Percentiles rank a stretch among this genome's conserved stretches.
These are phyloP conservation scores for Plenodomus tracheiphilus DNA, from an alignment of 2,329 filamentous ascomycete species.

Conservation along the genomic window DNA sequence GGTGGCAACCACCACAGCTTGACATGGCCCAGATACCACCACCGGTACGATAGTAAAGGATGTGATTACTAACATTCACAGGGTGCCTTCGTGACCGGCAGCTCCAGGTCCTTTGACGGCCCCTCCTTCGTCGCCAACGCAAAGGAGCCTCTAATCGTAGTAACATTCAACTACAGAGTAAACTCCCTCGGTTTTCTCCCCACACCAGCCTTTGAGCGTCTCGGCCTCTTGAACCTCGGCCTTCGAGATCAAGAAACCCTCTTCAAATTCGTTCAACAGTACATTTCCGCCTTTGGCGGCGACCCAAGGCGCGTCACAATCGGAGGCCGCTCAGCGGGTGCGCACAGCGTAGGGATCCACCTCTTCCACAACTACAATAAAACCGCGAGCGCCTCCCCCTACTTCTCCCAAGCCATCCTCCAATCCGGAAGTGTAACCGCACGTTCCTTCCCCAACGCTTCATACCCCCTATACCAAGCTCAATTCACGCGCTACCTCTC, in stretches of 20 bases:
- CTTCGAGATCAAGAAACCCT: conserved; percentile 24
- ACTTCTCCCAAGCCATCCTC: conserved; percentile 32
- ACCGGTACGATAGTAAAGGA: no score
- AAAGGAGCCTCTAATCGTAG: conserved; percentile 25
- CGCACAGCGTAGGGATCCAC: conserved; percentile 34
- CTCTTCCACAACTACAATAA: conserved; percentile 36
- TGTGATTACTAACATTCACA: background rate
- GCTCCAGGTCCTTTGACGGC: conserved; percentile 30
- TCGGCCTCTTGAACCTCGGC: conserved; percentile 33
- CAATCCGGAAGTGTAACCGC: conserved; percentile 34
- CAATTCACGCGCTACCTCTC: conserved; percentile 27
- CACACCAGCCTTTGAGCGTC: conserved; percentile 25
- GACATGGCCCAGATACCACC: no score
- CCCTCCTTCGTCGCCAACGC: conserved; percentile 30
- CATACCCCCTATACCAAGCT: conserved; percentile 32
- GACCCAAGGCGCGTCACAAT: conserved; percentile 43
- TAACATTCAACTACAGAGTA: conserved; percentile 35
- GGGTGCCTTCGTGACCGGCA: conserved; percentile 25
- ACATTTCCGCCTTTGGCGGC: conserved; percentile 47
- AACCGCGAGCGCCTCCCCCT: conserved; percentile 18
- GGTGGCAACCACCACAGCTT: no score
- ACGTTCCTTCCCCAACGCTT: conserved; percentile 30
- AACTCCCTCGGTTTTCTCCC: conserved; percentile 33
- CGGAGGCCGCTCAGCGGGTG: conserved; percentile 44
- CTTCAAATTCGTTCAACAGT: conserved; percentile 43